Conservation (phyloP, 2,329 filamentous ascomycete species). For the Chrysoporthe puriensis region DNA sequence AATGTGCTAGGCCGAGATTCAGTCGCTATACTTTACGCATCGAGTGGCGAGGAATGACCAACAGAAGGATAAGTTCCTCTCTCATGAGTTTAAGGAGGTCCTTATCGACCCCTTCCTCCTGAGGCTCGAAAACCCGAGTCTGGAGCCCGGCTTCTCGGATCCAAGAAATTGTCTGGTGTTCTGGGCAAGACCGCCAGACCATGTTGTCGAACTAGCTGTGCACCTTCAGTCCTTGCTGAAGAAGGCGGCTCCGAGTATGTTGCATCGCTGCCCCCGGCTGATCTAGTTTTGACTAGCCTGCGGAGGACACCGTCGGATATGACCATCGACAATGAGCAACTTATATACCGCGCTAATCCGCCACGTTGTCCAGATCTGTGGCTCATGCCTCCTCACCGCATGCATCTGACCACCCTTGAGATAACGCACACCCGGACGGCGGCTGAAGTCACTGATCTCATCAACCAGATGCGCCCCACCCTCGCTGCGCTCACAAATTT, state of each 20-base stretch:
- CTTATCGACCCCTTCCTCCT: constrained; percentile 76
- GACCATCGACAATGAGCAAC: background rate
- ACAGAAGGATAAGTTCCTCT: constrained; percentile 74
- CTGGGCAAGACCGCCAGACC: constrained; percentile 81
- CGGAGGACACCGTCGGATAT: background rate
- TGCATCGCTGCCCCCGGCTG: background rate
- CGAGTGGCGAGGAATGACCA: constrained; percentile 75
- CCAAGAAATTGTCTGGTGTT: constrained; percentile 81
- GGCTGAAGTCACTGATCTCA: constrained; percentile 67
- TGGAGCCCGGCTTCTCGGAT: constrained; percentile 73
- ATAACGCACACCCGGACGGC: constrained; percentile 78
- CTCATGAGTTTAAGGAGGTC: constrained; percentile 68
- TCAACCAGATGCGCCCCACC: constrained; percentile 58
- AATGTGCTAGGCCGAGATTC: constrained; percentile 63
- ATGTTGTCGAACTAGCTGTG: constrained; percentile 68
- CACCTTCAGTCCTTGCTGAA: constrained; percentile 70
- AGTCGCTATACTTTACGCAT: constrained; percentile 73
- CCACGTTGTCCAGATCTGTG: constrained; percentile 60
- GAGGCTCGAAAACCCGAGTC: constrained; percentile 65
- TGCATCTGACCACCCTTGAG: constrained; percentile 87
- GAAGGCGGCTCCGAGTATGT: constrained; percentile 70
- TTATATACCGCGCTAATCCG: background rate
- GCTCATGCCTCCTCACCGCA: constrained; percentile 77
- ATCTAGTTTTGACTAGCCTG: background rate
- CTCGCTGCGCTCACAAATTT: constrained; percentile 67